Evolutionary conservation across 257 asterid genomes (phyloP).

Genomic region (Apocynum venetum): DNA sequence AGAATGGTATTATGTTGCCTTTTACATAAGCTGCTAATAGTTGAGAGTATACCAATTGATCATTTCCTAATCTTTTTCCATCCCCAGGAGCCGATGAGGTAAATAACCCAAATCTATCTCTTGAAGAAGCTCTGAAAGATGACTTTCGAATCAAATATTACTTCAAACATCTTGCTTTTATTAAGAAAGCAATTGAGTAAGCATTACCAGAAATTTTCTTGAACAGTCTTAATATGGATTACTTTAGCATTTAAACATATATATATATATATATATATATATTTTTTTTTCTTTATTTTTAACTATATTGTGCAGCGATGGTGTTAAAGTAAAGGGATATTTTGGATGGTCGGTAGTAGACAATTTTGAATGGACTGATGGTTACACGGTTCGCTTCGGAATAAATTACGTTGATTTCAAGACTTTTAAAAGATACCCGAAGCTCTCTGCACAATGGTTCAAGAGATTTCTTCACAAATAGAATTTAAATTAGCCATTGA

Average conservation of each 20-base stretch:
- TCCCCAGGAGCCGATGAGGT: slow-evolving; percentile 22
- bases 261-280: no score
- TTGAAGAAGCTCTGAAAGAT: slow-evolving; percentile 21
- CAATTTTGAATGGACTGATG: slow-evolving; percentile 30
- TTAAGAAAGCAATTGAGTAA: slow-evolving; percentile 30
- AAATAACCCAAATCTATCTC: slow-evolving; percentile 18
- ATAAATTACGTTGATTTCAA: slow-evolving; percentile 21
- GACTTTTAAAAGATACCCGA: slow-evolving; percentile 24
- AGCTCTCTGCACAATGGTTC: slow-evolving; percentile 33
- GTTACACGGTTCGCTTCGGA: slow-evolving; percentile 29
- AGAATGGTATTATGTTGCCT: slow-evolving; percentile 23
- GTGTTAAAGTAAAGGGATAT: slow-evolving; percentile 26
- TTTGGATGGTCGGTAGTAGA: slow-evolving; percentile 37
- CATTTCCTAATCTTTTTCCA: no score
- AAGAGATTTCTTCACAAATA: slow-evolving; percentile 3
- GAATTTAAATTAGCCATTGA: no score
- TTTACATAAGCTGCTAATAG: neutral
- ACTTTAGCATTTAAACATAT: no score
- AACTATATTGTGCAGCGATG: slow-evolving; percentile 12
- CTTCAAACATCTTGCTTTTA: slow-evolving; percentile 19
- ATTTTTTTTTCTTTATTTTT: slow-evolving; percentile 8
- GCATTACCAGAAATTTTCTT: neutral
- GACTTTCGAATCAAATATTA: slow-evolving; percentile 19
- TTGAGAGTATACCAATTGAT: neutral
- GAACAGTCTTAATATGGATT: no score